These are phyloP conservation scores for Penicillium occitanis DNA, from an alignment of 2,329 filamentous ascomycete species.

Conservation along the genomic window DNA sequence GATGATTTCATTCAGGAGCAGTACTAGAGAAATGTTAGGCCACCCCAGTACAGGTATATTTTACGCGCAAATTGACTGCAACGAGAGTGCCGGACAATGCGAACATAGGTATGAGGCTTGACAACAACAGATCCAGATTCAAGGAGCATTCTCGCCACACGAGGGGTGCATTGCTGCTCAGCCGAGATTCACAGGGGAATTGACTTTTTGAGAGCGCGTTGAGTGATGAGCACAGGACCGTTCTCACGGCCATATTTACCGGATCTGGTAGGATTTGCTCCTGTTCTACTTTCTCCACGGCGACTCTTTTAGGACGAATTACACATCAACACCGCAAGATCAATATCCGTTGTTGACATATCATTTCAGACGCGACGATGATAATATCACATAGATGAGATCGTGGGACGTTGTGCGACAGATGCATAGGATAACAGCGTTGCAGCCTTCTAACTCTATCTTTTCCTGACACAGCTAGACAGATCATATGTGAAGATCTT, in stretches of 20 bases:
- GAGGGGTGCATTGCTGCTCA: not conserved
- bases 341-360: not conserved
- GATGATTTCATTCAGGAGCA: not conserved
- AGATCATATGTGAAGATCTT: not conserved
- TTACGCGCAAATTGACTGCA: not conserved
- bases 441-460: not conserved
- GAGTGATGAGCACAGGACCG: constrained; percentile 4
- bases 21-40: not conserved
- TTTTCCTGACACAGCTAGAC: constrained; percentile 2
- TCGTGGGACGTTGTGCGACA: not conserved
- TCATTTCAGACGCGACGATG: not conserved
- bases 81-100: not conserved
- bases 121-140: not conserved
- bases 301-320: not conserved
- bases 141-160: not conserved
- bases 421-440: constrained; percentile 5
- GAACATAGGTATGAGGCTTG: not conserved
- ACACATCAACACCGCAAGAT: not conserved
- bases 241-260: constrained; percentile 11
- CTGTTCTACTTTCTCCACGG: not conserved
- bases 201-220: constrained; percentile 5
- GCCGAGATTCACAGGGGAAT: constrained; percentile 15
- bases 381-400: not conserved
- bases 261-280: constrained; percentile 9
- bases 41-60: not conserved